Evolutionary conservation across 2,329 filamentous ascomycete species (phyloP).

Genomic region (Cercospora sp.): DNA sequence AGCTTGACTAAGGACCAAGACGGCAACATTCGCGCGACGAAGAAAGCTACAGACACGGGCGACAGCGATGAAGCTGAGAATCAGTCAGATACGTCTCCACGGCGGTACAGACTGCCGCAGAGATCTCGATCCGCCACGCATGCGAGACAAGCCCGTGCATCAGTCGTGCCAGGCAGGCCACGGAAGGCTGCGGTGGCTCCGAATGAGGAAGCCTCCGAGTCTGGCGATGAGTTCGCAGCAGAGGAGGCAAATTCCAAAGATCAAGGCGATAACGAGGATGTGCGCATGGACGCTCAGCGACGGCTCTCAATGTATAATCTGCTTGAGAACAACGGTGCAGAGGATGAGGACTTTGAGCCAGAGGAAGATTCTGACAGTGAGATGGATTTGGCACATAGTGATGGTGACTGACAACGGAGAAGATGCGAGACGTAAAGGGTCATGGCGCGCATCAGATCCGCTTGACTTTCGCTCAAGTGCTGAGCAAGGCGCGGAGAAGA

Average conservation of each 20-base stretch:
- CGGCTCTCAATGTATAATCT: slow-evolving; percentile 8
- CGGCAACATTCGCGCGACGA: slow-evolving; percentile 26
- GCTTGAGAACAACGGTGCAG: background rate
- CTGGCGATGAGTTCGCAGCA: background rate
- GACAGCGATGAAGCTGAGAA: slow-evolving; percentile 10
- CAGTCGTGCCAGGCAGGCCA: background rate
- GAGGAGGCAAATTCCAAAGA: background rate
- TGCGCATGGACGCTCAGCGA: background rate
- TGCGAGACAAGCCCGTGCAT: background rate
- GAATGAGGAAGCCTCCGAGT: background rate
- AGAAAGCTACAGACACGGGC: slow-evolving; percentile 13
- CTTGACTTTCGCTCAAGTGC: background rate
- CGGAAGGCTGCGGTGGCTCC: background rate
- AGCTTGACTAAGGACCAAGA: slow-evolving; percentile 25
- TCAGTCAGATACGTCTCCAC: background rate
- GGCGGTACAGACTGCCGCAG: background rate
- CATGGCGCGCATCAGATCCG: background rate
- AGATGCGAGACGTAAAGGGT: background rate
- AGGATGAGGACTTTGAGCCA: slow-evolving; percentile 4
- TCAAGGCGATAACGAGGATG: background rate
- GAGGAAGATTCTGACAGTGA: slow-evolving; percentile 1
- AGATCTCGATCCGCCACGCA: background rate
- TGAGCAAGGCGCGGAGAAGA: background rate
- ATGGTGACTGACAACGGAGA: background rate
- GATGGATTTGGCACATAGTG: background rate